Evolutionary conservation across 331 rosid species (phyloP).

Genomic region (Prunus yedoensis): DNA sequence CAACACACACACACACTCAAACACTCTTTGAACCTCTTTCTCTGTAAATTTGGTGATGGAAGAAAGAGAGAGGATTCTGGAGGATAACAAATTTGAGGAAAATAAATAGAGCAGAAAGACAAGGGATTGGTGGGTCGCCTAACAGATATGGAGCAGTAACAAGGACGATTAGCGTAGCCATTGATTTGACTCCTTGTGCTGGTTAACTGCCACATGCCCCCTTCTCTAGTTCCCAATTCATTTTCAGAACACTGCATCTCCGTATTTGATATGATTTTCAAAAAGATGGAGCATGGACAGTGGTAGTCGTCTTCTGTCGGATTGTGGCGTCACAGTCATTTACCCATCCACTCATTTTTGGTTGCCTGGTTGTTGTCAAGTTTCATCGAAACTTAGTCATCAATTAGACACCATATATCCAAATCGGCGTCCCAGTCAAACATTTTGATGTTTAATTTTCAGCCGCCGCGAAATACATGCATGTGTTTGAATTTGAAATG

Average conservation of each 20-base stretch:
- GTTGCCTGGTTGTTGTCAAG: neutral
- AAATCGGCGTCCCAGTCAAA: neutral
- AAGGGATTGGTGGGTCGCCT: conserved; percentile 55
- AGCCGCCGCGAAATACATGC: neutral
- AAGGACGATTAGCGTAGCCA: conserved; percentile 54
- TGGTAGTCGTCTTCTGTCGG: neutral
- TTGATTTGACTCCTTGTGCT: conserved; percentile 59
- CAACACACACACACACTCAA: too few species aligned
- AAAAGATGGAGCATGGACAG: neutral
- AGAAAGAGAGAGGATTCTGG: neutral
- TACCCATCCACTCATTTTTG: conserved; percentile 12
- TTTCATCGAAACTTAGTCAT: neutral
- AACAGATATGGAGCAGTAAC: conserved; percentile 67
- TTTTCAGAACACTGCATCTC: neutral
- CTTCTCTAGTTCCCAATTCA: conserved; percentile 22
- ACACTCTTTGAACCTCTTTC: neutral
- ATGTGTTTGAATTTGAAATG: neutral
- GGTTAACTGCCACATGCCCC: conserved; percentile 55
- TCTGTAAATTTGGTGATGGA: neutral
- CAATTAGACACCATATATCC: conserved; percentile 16
- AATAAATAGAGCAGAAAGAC: conserved; percentile 37
- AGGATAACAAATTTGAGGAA: conserved; percentile 5
- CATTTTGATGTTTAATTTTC: neutral
- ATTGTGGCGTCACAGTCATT: neutral
- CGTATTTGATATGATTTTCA: neutral